Base-by-base conservation (phyloP, 345 rosid genomes). In the Passiflora organensis region DNA sequence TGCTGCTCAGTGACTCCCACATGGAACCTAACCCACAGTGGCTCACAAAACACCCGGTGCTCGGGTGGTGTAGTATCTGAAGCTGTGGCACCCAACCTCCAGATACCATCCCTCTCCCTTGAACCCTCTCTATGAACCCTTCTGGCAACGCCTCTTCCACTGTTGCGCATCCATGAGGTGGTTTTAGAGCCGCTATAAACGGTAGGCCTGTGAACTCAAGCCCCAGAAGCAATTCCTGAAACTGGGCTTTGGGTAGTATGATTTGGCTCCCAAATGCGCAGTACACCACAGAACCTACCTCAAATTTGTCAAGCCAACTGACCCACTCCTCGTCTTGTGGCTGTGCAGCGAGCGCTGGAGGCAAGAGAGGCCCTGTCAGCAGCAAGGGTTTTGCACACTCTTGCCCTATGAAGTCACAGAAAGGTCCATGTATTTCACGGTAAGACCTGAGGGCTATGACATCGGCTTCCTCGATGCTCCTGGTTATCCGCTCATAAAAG, bases 31-130 rank as follows among this genome's bases (percentile, higher is more conserved):
- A 67, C 6, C 83, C 81, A 11, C 74, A 62, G 15, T 76, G 83
- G 41, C 18, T 68, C 43, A 75, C 79, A 28, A 74, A 68, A 42
- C 82, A 68, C 10, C 77, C 80, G 0, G 72, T 62, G 14, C 77
- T 62, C n/a, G 58, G 65, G 25, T 74, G 80, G 20, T 51, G 21
- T 55, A 78, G 43, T 37, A 78, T 56, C 46, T 38, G 17, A 13
- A 46, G 48, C 45, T 68, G 81, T 4, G 73, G 75, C 19, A 68
- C 73, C 80, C 81, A 73, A 9, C 70, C 81, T 36, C 76, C 75
- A 38, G 55, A 49, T 17, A 76, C 66, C 15, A 45, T 28, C 43
- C 77, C 79, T 56, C 64, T 78, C 2, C 54, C 51, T 18, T 13
- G 12, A 13, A 21, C 22, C 25, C 58, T 21, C 21, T 38, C 21